A percentile compares a stretch with the other conserved stretches of the same genome.
Evolutionary conservation across 1,284 basidiomycete species (phyloP).

Genomic region (Apiotrichum sp.): DNA sequence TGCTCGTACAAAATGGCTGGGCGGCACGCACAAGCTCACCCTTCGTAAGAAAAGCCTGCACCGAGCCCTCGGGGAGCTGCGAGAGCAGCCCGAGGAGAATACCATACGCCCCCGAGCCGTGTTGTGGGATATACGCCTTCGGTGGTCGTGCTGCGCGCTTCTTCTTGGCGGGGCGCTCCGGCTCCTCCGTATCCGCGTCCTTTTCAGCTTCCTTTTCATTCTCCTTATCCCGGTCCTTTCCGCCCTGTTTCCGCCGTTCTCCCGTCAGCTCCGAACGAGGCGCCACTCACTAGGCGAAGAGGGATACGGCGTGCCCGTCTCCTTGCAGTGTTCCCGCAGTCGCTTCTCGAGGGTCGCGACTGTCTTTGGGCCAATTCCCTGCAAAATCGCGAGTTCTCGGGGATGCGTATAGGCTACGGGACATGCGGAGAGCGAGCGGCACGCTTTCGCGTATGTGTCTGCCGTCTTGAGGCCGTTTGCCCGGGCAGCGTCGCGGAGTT

Average conservation of each 20-base stretch:
- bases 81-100: constrained; percentile 41
- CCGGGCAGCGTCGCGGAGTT: constrained; percentile 37
- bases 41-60: constrained; percentile 34
- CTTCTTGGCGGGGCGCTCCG: constrained; percentile 13
- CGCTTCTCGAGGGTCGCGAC: constrained; percentile 34
- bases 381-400: constrained; percentile 33
- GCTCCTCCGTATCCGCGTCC: background rate
- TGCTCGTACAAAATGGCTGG: constrained; percentile 34
- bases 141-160: constrained; percentile 11
- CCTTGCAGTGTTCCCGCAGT: constrained; percentile 31
- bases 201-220: too few species aligned
- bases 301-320: constrained; percentile 27
- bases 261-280: background rate
- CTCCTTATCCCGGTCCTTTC: too few species aligned
- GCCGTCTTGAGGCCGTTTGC: constrained; percentile 34
- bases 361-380: constrained; percentile 40
- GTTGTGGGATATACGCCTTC: constrained; percentile 37
- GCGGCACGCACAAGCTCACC: constrained; percentile 35
- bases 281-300: constrained; percentile 25
- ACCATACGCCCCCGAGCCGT: constrained; percentile 39
- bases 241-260: background rate
- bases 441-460: constrained; percentile 37
- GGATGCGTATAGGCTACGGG: constrained; percentile 37
- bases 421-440: constrained; percentile 35
- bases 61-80: constrained; percentile 23